These are phyloP conservation scores for Cercospora sp. DNA, from an alignment of 2,329 filamentous ascomycete genomes.

Conservation along the genomic window DNA sequence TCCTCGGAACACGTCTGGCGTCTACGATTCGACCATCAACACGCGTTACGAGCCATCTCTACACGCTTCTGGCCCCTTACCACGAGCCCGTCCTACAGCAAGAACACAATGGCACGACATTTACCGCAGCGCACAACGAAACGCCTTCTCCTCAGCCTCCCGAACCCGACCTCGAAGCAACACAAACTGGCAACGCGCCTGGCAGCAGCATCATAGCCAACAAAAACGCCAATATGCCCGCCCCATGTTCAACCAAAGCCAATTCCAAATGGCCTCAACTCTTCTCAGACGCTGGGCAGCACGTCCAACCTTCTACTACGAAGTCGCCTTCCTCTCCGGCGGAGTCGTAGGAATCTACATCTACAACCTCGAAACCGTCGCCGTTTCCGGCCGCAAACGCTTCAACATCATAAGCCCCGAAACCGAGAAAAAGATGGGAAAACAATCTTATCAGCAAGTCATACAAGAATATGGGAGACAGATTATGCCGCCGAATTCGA, in stretches of 20 bases:
- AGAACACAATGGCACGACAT: constrained; percentile 15
- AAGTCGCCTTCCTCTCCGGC: constrained; percentile 46
- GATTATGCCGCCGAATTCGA: constrained; percentile 62
- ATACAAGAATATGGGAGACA: constrained; percentile 55
- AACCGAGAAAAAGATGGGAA: constrained; percentile 56
- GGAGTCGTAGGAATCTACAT: constrained; percentile 61
- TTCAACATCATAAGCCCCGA: constrained; percentile 68
- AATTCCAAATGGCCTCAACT: constrained; percentile 31
- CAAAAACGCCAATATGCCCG: constrained; percentile 28
- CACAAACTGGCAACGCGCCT: constrained; percentile 16
- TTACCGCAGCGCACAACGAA: constrained; percentile 8
- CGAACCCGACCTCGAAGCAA: background rate
- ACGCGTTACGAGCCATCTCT: background rate
- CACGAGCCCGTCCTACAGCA: background rate
- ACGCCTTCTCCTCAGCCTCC: background rate
- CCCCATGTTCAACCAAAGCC: constrained; percentile 37
- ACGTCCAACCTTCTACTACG: constrained; percentile 50
- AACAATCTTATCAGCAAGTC: constrained; percentile 58
- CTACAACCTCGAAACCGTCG: constrained; percentile 69
- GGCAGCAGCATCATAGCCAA: constrained; percentile 9
- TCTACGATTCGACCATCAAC: too few species aligned
- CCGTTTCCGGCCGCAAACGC: constrained; percentile 67
- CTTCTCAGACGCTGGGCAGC: constrained; percentile 43
- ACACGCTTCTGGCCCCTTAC: background rate
- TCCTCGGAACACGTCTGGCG: background rate